These are phyloP conservation scores for Vigna unguiculata DNA, from an alignment of 306 rosid genomes.

Conservation along the genomic window DNA sequence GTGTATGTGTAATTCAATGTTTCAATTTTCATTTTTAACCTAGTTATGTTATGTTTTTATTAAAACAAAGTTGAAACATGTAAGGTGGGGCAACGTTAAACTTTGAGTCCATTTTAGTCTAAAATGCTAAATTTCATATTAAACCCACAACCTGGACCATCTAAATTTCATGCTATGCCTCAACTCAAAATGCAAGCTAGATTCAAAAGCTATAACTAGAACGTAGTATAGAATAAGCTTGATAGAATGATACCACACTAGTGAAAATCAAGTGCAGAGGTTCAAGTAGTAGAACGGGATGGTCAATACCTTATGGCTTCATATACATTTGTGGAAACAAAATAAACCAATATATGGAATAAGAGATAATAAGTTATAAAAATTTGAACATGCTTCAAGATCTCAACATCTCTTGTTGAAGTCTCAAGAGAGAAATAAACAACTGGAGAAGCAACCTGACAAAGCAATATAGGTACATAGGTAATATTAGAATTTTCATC, in stretches of 20 bases:
- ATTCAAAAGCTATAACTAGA: neutral
- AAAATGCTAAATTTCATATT: neutral
- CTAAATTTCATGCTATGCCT: neutral
- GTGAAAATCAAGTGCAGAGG: constrained; percentile 17
- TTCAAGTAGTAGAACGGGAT: constrained; percentile 18
- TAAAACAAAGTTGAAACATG: too few relatives aligned
- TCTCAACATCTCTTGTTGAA: constrained; percentile 92
- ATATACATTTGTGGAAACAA: constrained; percentile 19
- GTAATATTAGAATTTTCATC: constrained; percentile 32
- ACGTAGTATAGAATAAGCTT: neutral
- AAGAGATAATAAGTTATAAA: neutral
- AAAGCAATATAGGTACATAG: constrained; percentile 35
- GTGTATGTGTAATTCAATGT: too few relatives aligned
- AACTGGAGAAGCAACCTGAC: constrained; percentile 84
- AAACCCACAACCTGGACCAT: neutral
- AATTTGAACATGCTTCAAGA: constrained; percentile 40
- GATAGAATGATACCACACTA: neutral
- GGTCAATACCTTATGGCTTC: neutral
- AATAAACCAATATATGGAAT: neutral
- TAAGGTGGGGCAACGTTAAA: too few relatives aligned
- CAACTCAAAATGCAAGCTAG: neutral
- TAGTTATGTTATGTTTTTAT: too few relatives aligned
- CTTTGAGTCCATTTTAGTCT: too few relatives aligned
- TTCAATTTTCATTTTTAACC: too few relatives aligned
- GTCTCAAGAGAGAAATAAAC: constrained; percentile 93